phyloP scores from a whole-genome alignment of 257 asterid genomes.

The Ballota nigra region DNA sequence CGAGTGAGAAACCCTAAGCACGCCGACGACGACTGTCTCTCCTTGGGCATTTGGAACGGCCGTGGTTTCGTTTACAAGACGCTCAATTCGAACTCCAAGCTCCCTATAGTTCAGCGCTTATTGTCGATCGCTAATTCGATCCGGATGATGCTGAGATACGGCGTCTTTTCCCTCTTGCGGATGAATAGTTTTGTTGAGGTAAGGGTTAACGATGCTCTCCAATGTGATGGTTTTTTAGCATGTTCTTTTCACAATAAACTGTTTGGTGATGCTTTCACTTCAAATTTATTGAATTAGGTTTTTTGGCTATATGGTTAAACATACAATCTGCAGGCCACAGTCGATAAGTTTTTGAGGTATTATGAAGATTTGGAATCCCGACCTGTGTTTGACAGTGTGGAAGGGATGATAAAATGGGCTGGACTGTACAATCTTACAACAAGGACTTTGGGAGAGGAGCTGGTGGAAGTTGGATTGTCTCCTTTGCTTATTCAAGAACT shows the following conservation, averaged over 20 bases:
- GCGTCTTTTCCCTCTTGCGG: constrained; percentile 60
- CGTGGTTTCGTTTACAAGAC: constrained; percentile 64
- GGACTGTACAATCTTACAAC: constrained; percentile 72
- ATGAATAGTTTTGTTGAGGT: constrained; percentile 79
- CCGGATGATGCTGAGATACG: constrained; percentile 57
- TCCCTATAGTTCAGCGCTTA: constrained; percentile 45
- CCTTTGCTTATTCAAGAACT: constrained; percentile 73
- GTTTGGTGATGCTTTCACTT: neutral
- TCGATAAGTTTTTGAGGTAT: constrained; percentile 59
- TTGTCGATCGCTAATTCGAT: constrained; percentile 63
- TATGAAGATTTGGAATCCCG: constrained; percentile 66
- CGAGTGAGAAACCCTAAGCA: constrained; percentile 36
- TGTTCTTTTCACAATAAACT: neutral
- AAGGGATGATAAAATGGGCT: constrained; percentile 94
- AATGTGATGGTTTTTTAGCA: neutral
- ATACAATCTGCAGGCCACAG: constrained; percentile 44
- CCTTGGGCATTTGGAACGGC: constrained; percentile 89
- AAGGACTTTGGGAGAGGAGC: constrained; percentile 53
- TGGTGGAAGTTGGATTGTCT: constrained; percentile 56
- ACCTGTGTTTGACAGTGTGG: constrained; percentile 75
- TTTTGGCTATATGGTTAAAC: constrained; percentile 20
- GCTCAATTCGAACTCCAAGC: constrained; percentile 40
- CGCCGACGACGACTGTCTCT: constrained; percentile 43
- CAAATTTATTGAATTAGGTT: neutral
- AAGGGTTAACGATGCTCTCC: neutral